Evolutionary conservation across 805 yeast genomes (phyloP), one percentile per base, ranked within the genome.

Genomic region (Torulaspora maleeae): DNA sequence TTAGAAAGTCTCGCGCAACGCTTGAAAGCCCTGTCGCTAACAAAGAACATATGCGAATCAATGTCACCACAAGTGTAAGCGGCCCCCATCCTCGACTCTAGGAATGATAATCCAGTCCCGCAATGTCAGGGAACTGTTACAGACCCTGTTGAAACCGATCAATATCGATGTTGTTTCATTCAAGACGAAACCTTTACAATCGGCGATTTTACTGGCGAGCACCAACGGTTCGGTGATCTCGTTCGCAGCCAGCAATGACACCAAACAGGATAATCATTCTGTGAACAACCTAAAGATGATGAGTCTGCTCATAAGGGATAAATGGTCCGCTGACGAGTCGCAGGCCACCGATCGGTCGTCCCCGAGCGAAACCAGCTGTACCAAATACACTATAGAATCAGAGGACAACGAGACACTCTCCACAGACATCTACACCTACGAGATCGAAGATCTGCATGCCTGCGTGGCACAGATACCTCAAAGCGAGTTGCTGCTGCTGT

Each of bases 371-470:
- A 50, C 53, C 40, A 52, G 56, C 38, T 55, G 55, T 35, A 35
- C 10, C 25, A 22, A 36, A 5, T 50, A 49, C 40, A 43, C 49
- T 4, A 28, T 53, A 4, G 36, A 44, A 5, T 10, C 44, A 6
- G 30, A 35, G 12, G 34, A 34, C 8, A 15, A 13, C 13, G 45
- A 45, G 33, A 40, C 39, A 1, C 45, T 41, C 8, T 34, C 47
- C 1, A 59, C 64, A 35, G 51, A 52, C 20, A 56, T 64, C 28
- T 61, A 60, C 48, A 61, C 58, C 2, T 63, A 62, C 39, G 66
- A 61, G 48, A 52, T 64, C 17, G 68, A 63, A 48, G 60, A 61
- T 27, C 42, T 60, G 22, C 68, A 61, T 48, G 58, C 62, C 8
- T 56, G 59, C 27, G 55, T 63, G 3, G 54, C 64, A 2, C 60